Evolutionary conservation across 2,329 filamentous ascomycete species (phyloP).

Genomic region (Ophiostoma triangulosporum): DNA sequence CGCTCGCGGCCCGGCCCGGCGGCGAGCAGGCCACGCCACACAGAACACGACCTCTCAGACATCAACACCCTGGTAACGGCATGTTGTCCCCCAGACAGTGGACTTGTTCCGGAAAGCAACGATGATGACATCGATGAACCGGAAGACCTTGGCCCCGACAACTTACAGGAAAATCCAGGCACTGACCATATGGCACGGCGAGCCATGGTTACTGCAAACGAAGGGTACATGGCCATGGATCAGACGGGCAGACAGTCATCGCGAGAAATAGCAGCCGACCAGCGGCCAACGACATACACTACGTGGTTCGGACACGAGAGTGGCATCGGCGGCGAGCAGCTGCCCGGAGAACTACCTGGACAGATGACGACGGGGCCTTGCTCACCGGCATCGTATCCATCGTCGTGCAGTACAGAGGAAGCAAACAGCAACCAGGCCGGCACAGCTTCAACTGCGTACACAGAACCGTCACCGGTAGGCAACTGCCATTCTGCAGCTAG

Average conservation of each 20-base stretch:
- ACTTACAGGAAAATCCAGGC: background rate
- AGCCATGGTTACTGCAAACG: background rate
- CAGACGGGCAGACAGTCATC: background rate
- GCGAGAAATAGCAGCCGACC: background rate
- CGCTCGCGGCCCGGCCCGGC: background rate
- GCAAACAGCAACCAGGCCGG: background rate
- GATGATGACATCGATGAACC: background rate
- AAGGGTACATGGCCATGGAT: background rate
- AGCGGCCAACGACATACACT: background rate
- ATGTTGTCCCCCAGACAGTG: too few relatives aligned
- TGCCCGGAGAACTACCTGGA: background rate
- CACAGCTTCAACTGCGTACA: background rate
- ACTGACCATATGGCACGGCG: background rate
- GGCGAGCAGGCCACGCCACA: background rate
- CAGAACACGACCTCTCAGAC: background rate
- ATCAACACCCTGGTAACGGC: background rate
- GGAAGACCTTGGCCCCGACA: background rate
- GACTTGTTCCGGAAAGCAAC: too few relatives aligned
- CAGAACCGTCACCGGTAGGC: background rate
- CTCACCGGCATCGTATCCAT: background rate
- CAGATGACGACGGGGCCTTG: background rate
- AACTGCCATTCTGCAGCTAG: background rate
- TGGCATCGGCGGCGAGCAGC: background rate
- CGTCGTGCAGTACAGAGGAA: background rate
- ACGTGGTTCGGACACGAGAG: constrained; percentile 8